Base-by-base conservation (phyloP, 331 rosid genomes). In the Telfairia occidentalis region DNA sequence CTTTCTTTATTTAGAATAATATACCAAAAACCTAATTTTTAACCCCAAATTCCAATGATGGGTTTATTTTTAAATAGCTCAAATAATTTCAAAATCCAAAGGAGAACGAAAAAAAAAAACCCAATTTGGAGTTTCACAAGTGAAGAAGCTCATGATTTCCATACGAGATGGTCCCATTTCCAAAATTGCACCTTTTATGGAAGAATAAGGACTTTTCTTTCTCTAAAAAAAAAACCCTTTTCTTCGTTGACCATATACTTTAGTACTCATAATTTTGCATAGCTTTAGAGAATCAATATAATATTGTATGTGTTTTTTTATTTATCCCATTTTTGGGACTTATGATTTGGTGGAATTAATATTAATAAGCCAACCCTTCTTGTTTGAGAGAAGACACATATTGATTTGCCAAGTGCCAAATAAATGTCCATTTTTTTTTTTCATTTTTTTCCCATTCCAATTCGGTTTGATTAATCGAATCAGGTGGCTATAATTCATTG, bases 401-500 rank as follows among this genome's bases (percentile, higher is more conserved):
- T 21, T 13, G 52, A 66, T 38, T 66, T 21, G 32, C 10, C 73
- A 67, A 67, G 74, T 67, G 54, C 54, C 74, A 10, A 67, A 67
- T 43, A 10, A 67, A 67, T 40, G 2, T 42, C 10, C 2, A 42
- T 18, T 7, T 13, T 5, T 60, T 43, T 4, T 10, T 15, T n/a
- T n/a, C n/a, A n/a, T n/a, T n/a, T 32, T 2, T n/a, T 7, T 19
- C 2, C 7, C 28, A 9, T 13, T 71, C 24, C 29, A 64, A 64
- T 18, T 64, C 3, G 7, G 71, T 32, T 7, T 67, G 74, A 70
- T 70, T 70, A 42, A 70, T 70, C 26, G 26, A 48, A 71, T 71
- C 58, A 29, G 10, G 42, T 5, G 75, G 58, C 59, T 28, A 71
- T 24, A 46, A 46, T 71, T 71, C 42, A 40, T 10, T 37, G 73